phyloP scores from a whole-genome alignment of 1,284 basidiomycete species.

The Marasmius fiardii region DNA sequence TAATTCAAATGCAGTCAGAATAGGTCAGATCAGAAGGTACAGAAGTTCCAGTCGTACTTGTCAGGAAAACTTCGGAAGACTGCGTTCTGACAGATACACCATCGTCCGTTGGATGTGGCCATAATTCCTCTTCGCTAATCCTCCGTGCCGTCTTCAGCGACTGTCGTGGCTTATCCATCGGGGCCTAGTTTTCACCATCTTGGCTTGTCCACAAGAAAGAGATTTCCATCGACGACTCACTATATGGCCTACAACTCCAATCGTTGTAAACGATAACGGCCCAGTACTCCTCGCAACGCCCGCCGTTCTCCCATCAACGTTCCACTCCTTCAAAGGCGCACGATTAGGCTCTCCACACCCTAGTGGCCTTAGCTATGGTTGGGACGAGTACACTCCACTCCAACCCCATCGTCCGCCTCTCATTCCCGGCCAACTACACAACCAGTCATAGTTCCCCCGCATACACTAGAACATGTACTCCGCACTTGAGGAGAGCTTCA shows the following conservation, averaged over 20 bases:
- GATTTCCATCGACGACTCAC: neutral
- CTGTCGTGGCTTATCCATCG: neutral
- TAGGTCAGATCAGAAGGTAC: too few species aligned
- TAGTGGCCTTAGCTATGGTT: too few species aligned
- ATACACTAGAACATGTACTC: conserved; percentile 70
- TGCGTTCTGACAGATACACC: too few species aligned
- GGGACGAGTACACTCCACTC: conserved; percentile 62
- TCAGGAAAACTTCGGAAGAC: too few species aligned
- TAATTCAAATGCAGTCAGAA: too few species aligned
- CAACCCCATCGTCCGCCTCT: conserved; percentile 54
- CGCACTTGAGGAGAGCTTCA: conserved; percentile 69
- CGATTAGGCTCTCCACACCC: conserved; percentile 42
- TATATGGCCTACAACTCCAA: conserved; percentile 7
- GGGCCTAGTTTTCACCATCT: neutral
- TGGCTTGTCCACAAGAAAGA: too few species aligned
- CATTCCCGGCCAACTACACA: conserved; percentile 74
- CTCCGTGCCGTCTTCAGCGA: neutral
- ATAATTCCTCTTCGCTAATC: too few species aligned
- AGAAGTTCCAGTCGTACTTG: too few species aligned
- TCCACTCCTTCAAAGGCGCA: conserved; percentile 39
- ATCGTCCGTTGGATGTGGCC: too few species aligned
- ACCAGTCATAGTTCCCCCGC: conserved; percentile 70
- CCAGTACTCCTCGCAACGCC: neutral
- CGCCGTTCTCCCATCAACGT: neutral
- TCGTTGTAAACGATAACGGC: conserved; percentile 2